Evolutionary conservation across 768 basidiomycete species (phyloP), one percentile per base, ranked within the genome.

Genomic region (Pulveroboletus frians): DNA sequence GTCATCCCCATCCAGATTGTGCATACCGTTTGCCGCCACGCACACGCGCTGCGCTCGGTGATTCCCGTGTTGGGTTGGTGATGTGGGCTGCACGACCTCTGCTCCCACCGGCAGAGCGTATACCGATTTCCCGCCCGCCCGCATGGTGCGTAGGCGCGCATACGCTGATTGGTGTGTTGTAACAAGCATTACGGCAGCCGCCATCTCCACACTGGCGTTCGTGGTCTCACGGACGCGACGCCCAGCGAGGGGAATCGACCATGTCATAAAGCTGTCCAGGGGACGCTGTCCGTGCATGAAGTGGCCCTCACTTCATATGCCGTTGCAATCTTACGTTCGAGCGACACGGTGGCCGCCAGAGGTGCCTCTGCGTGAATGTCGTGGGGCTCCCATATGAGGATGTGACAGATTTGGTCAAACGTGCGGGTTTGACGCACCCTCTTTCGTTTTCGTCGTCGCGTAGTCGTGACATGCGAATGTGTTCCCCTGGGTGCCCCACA

Each of bases 401-500:
- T 43, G 20, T 49, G 39, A 46, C 43, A 30, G 9, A 34, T 46
- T 40, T 17, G 5, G 37, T 45, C 39, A 37, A 43, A 49, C 23
- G 46, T 20, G 43, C 31, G 32, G 47, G 23, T 23, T 23, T 3
- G 23, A 23, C 23, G 23, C 23, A 23, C 23, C 23, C 23, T 23
- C 23, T 23, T 23, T 23, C n/a, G 41, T 27, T 32, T 30, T 30
- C 17, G 23, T 38, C 30, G 20, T 53, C 17, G 37, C 38, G 20
- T 42, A 15, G 13, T 21, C 39, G 23, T 43, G 44, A 44, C 52
- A 35, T 63, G 61, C 43, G 52, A 54, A 50, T 34, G 30, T 11
- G 29, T 5, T 46, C 52, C 37, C 43, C 44, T 47, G 36, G 46
- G 29, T 56, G 50, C 56, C 59, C 52, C 58, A 50, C 58, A 56